A percentile compares a stretch with the other conserved stretches of the same genome.
Evolutionary conservation across 1,284 basidiomycete species (phyloP).

Genomic region (Sanghuangporus baumii): DNA sequence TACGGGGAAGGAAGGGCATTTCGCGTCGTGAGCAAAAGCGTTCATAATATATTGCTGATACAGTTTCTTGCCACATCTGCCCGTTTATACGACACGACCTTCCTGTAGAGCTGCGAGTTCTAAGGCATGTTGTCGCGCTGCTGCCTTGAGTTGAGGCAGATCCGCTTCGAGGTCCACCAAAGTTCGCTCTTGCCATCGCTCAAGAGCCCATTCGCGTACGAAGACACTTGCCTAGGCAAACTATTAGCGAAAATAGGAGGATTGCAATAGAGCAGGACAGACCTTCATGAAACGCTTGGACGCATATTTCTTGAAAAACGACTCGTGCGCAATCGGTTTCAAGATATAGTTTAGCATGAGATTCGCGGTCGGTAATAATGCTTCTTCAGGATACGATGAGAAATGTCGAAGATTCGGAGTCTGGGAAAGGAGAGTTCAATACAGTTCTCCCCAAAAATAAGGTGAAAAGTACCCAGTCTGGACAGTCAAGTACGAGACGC

Average conservation of each 20-base stretch:
- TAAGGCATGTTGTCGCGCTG: constrained; percentile 8
- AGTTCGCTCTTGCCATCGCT: constrained; percentile 50
- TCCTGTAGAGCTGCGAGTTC: constrained; percentile 7
- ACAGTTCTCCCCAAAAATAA: neutral
- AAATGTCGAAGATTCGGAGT: constrained; percentile 88
- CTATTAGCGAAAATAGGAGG: neutral
- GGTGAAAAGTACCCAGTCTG: constrained; percentile 70
- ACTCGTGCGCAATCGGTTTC: constrained; percentile 66
- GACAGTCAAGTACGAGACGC: constrained; percentile 74
- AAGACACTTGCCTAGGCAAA: constrained; percentile 48
- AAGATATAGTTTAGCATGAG: constrained; percentile 92
- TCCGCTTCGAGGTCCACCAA: constrained; percentile 48
- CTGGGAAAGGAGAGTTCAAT: constrained; percentile 34
- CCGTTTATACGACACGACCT: neutral
- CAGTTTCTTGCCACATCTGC: neutral
- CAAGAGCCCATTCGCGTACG: constrained; percentile 57
- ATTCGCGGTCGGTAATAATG: constrained; percentile 83
- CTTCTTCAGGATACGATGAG: constrained; percentile 83
- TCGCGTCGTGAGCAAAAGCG: constrained; percentile 1
- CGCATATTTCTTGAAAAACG: constrained; percentile 81
- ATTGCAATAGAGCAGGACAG: constrained; percentile 17
- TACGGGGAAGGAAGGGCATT: constrained; percentile 1
- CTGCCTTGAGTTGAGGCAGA: constrained; percentile 45
- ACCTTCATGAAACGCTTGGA: constrained; percentile 85
- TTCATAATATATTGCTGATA: neutral